These are phyloP conservation scores for Cytospora piceicola DNA, from an alignment of 2,329 filamentous ascomycete genomes.

Conservation along the genomic window DNA sequence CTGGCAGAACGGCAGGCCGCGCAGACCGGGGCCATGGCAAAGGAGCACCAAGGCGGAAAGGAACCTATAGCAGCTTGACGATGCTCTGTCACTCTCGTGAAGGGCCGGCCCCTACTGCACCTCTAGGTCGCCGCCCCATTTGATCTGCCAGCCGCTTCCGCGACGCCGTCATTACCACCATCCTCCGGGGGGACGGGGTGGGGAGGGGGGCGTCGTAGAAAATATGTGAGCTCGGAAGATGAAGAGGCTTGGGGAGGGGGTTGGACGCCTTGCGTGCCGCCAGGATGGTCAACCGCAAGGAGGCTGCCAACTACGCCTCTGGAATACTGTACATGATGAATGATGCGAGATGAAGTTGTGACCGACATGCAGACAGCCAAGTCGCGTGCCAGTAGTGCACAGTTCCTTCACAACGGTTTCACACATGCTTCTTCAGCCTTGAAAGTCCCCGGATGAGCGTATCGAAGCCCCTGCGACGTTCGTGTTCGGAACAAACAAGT, in stretches of 20 bases:
- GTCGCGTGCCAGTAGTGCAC: neutral
- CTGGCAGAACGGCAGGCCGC: slow-evolving; percentile 11
- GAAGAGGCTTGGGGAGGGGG: neutral
- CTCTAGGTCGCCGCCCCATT: slow-evolving; percentile 12
- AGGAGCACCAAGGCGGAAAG: neutral
- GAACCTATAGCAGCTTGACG: slow-evolving; percentile 13
- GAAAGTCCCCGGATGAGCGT: neutral
- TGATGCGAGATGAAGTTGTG: neutral
- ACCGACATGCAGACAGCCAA: neutral
- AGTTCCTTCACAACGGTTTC: neutral
- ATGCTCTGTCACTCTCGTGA: neutral
- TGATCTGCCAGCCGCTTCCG: slow-evolving; percentile 12
- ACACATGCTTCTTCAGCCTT: neutral
- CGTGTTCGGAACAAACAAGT: neutral
- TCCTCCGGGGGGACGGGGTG: neutral
- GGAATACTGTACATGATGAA: neutral
- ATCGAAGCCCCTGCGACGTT: neutral
- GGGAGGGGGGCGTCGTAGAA: neutral
- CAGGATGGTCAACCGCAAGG: neutral
- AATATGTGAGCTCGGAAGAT: neutral
- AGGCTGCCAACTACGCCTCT: neutral
- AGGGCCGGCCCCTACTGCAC: neutral
- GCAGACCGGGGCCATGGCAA: neutral
- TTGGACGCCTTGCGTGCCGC: neutral
- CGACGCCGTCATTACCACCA: slow-evolving; percentile 4